phyloP scores from a whole-genome alignment of 805 yeast genomes.

The Zygotorulaspora florentina region DNA sequence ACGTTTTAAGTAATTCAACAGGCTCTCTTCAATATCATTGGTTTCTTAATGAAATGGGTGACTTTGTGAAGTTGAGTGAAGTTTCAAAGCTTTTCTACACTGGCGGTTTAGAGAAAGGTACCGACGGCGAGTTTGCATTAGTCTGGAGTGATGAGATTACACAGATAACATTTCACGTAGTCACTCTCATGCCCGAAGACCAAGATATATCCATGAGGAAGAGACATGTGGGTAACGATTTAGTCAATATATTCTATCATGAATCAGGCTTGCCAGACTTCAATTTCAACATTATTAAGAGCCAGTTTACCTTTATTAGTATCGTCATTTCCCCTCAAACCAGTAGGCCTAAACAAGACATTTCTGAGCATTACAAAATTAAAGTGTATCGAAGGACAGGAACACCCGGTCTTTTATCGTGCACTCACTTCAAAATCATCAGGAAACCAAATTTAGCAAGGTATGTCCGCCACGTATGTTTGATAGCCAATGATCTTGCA shows the following conservation, averaged over 20 bases:
- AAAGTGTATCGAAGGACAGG: conserved; percentile 61
- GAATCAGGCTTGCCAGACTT: conserved; percentile 60
- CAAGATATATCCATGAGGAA: conserved; percentile 54
- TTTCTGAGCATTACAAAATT: conserved; percentile 49
- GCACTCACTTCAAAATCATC: conserved; percentile 69
- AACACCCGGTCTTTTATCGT: conserved; percentile 71
- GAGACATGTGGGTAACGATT: conserved; percentile 82
- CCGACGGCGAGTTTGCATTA: conserved; percentile 69
- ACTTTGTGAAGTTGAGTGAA: conserved; percentile 51
- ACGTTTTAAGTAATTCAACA: conserved; percentile 56
- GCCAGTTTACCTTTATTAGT: conserved; percentile 80
- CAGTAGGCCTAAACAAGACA: conserved; percentile 3
- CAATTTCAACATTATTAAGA: conserved; percentile 63
- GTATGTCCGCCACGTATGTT: conserved; percentile 62
- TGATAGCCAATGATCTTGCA: conserved; percentile 68
- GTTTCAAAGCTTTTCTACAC: conserved; percentile 49
- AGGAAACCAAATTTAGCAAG: conserved; percentile 55
- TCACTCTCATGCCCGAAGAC: conserved; percentile 72
- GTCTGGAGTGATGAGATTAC: conserved; percentile 67
- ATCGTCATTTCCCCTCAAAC: conserved; percentile 70
- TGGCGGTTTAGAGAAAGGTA: conserved; percentile 75
- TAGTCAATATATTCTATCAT: conserved; percentile 75
- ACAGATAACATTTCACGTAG: conserved; percentile 72
- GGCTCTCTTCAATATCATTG: conserved; percentile 63
- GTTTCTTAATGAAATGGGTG: conserved; percentile 59